Base-by-base conservation (phyloP, 768 basidiomycete genomes). In the Termitomyces sp. region DNA sequence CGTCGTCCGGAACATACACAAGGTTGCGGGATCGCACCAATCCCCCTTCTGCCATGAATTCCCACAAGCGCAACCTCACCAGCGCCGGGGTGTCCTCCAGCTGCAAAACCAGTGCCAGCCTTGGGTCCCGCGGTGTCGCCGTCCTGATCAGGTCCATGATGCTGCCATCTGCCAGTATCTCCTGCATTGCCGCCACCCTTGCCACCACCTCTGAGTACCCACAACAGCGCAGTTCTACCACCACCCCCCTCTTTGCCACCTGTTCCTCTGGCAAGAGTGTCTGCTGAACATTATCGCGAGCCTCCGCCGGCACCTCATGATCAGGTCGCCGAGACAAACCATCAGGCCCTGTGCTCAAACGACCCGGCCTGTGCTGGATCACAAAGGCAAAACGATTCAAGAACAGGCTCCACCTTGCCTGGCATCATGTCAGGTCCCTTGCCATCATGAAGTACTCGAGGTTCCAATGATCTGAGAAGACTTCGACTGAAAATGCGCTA, bases 11-110 rank as follows among this genome's bases (percentile, higher is more conserved):
- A 28, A 28, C 3, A 7, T 28, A 28, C 28, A 28, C 28, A 28
- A 28, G 28, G 28, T 28, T 28, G 57, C 40, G 54, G 44, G 59
- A 62, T 16, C 27, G 17, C 63, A 51, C 72, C 32, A 40, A 6
- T 11, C 25, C 51, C 12, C 21, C 23, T 5, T 50, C 46, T n/a
- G 61, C 61, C 1, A 14, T n/a, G 30, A 7, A 37, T 30, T 64
- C 46, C 46, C 28, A 6, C 34, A 37, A 37, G 14, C 37, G 5
- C 12, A n/a, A 35, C 21, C 32, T 32, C 48, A 49, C 34, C 30
- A 37, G 25, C 17, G 3, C 35, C 2, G 48, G 23, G 11, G 32
- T 25, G 4, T 28, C 7, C 19, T 12, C 19, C 17, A 34, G 34
- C 10, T n/a, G 21, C 35, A 16, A 35, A 25, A 50, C 9, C 16